Conservation (phyloP, 345 rosid species). For the Euclidium syriacum region DNA sequence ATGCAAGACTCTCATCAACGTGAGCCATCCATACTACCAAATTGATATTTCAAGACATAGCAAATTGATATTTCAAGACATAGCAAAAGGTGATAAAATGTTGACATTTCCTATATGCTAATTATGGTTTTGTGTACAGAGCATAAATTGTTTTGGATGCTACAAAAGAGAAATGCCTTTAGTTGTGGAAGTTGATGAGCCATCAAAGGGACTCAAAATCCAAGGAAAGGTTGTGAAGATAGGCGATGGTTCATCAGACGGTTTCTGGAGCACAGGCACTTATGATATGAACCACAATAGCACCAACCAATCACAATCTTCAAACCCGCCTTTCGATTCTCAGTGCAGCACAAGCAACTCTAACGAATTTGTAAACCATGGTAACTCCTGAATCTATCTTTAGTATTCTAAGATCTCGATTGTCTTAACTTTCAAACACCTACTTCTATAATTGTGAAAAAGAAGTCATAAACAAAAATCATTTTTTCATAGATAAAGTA, state of each 20-base stretch:
- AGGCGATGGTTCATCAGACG: conserved; percentile 13
- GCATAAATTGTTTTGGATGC: conserved; percentile 12
- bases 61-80: background rate
- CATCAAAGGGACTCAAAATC: conserved; percentile 25
- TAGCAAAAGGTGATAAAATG: background rate
- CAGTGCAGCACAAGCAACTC: conserved; percentile 13
- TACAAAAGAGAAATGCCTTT: background rate
- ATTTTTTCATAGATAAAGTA: background rate
- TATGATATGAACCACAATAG: conserved; percentile 11
- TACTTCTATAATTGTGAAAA: background rate
- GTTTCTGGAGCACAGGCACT: conserved; percentile 12
- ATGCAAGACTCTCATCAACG: conserved; percentile 16
- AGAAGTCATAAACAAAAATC: too few relatives aligned
- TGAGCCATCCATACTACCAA: background rate
- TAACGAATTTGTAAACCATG: conserved; percentile 11
- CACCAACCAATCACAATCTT: background rate
- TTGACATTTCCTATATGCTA: background rate
- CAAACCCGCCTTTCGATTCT: conserved; percentile 8
- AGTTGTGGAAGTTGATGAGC: conserved; percentile 22
- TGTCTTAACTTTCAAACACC: background rate
- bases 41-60: background rate
- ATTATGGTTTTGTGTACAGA: conserved; percentile 11
- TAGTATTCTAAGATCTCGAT: background rate
- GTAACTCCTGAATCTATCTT: conserved; percentile 1
- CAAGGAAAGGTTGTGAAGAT: conserved; percentile 24